Evolutionary conservation across 2,329 filamentous ascomycete genomes (phyloP).

Genomic region (Penicillium oxalicum): DNA sequence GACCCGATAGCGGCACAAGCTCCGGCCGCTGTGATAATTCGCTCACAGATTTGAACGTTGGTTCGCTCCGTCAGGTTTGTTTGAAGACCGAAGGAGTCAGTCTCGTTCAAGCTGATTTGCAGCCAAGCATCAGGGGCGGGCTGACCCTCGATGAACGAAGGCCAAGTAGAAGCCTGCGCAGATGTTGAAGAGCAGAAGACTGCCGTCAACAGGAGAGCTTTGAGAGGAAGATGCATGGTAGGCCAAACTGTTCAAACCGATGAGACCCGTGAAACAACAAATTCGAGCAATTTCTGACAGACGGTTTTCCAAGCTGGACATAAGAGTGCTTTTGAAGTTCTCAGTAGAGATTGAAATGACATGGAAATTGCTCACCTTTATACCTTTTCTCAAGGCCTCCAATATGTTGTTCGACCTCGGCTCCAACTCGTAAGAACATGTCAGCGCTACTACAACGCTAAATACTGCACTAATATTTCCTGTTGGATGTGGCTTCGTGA

Average conservation of each 20-base stretch:
- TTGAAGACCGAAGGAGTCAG: no score
- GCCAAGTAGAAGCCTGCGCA: neutral
- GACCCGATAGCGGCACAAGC: neutral
- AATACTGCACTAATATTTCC: no score
- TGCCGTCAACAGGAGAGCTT: neutral
- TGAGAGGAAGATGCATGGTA: neutral
- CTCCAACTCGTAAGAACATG: no score
- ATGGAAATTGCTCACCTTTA: no score
- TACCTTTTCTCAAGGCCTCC: no score
- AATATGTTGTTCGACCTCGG: no score
- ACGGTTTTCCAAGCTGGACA: neutral
- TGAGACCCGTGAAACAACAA: neutral
- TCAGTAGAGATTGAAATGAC: no score
- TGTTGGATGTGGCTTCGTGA: no score
- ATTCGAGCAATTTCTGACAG: neutral
- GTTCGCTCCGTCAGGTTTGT: neutral
- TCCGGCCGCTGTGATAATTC: neutral
- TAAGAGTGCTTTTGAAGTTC: neutral
- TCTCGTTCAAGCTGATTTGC: neutral
- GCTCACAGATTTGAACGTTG: neutral
- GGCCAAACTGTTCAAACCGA: neutral
- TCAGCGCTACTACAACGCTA: no score
- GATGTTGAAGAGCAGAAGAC: neutral
- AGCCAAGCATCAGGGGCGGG: neutral
- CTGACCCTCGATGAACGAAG: slow-evolving; percentile 1